Percentiles rank a stretch among this genome's conserved stretches.
phyloP scores from a whole-genome alignment of 2,329 filamentous ascomycete species.

The Penicillium thymicola region DNA sequence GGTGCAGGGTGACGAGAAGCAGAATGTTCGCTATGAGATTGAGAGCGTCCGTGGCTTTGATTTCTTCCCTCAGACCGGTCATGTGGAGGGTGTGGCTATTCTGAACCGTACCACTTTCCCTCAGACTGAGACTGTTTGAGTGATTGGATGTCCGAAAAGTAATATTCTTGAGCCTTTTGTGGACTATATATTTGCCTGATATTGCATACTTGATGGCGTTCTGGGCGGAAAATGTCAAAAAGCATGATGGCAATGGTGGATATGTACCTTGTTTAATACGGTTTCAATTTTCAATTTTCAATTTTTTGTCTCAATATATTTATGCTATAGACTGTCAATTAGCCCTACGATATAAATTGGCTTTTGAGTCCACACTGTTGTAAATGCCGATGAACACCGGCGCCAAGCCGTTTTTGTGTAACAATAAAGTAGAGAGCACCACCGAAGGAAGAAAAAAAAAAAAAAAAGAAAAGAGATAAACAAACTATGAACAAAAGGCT shows the following conservation, averaged over 20 bases:
- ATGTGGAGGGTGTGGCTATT: conserved; percentile 64
- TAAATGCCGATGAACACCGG: conserved; percentile 13
- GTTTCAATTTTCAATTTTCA: not conserved
- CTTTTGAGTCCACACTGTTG: conserved; percentile 8
- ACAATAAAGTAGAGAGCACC: conserved; percentile 6
- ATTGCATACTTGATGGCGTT: conserved; percentile 12
- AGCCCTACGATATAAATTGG: conserved; percentile 18
- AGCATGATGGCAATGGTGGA: not conserved
- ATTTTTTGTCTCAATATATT: not conserved
- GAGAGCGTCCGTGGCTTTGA: conserved; percentile 92
- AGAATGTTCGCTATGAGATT: conserved; percentile 65
- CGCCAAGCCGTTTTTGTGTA: conserved; percentile 17
- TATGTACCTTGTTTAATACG: conserved; percentile 5
- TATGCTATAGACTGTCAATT: conserved; percentile 5
- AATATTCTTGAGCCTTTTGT: not conserved
- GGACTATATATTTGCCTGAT: not conserved
- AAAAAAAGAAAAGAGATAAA: conserved; percentile 13
- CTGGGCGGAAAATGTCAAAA: not conserved
- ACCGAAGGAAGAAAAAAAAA: conserved; percentile 13
- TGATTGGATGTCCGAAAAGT: not conserved
- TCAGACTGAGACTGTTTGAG: conserved; percentile 1
- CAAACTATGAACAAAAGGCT: conserved; percentile 32
- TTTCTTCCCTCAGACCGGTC: conserved; percentile 86
- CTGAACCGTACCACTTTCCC: conserved; percentile 43
- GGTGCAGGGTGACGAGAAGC: conserved; percentile 60